Conservation (phyloP, 1,139 yeast species). For the Taphrina deformans region DNA sequence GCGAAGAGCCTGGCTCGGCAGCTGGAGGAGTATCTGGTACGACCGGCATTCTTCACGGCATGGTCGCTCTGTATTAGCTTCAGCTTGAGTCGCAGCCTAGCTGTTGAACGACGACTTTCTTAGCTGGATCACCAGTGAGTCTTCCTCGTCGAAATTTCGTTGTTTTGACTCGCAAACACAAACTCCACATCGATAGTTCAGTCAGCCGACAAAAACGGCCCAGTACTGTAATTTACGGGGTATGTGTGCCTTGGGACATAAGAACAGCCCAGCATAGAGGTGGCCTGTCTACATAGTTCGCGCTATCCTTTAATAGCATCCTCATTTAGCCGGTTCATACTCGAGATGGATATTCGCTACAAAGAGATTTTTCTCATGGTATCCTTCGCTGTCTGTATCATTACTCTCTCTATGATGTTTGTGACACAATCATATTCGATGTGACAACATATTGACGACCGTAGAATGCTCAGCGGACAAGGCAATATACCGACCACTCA, state of each 20-base stretch:
- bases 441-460: not conserved
- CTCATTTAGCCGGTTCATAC: too few relatives aligned
- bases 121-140: not conserved
- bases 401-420: constrained; percentile 7
- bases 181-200: not conserved
- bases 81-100: too few relatives aligned
- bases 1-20: not conserved
- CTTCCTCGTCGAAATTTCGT: not conserved
- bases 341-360: constrained; percentile 7
- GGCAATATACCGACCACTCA: constrained; percentile 17
- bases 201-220: not conserved
- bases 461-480: constrained; percentile 11
- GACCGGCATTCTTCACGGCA: not conserved
- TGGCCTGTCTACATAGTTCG: too few relatives aligned
- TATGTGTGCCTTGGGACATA: too few relatives aligned
- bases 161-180: constrained; percentile 1
- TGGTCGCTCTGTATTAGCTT: too few relatives aligned
- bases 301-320: too few relatives aligned
- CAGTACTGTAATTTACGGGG: not conserved
- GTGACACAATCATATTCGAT: too few relatives aligned
- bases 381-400: constrained; percentile 5
- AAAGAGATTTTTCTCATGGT: constrained; percentile 21
- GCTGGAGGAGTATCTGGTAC: constrained; percentile 3
- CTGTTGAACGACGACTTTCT: not conserved
- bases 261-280: too few relatives aligned